Evolutionary conservation across 805 yeast genomes (phyloP), one percentile per base, ranked within the genome.

Genomic region (Jamesozyma piceae): DNA sequence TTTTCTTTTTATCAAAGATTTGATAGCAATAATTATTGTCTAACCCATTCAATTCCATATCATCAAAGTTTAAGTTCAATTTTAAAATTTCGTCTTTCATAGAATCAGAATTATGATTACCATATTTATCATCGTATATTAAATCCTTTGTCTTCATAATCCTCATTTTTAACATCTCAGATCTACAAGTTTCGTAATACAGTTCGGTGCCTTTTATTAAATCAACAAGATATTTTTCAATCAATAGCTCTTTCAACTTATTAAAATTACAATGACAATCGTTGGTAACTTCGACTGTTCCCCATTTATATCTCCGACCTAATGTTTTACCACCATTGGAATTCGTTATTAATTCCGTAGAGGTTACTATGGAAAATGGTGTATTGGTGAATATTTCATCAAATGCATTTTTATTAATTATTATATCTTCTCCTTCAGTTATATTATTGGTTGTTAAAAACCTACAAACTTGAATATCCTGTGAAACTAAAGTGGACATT

Each of bases 251-350:
- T 50, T 85, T 75, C 48, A 89, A 69, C 46, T 69, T 69, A 24
- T 63, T 49, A 55, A 87, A 87, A 58, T 90, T 96, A 63, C 95
- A 85, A 60, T 82, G 88, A 8, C 66, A 61, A 17, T 73, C 74
- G 58, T 86, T 81, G 55, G 84, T 95, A 33, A 85, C 82, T 56
- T 88, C 95, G 13, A 85, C 84, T 19, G 75, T 62, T 0, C 97
- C 97, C 96, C 96, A 89, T 15, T 68, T 71, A 65, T 87, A 89
- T 55, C 73, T 72, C 54, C 95, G 73, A 15, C 92, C 95, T 48
- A 82, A 71, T 24, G 83, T 83, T 3, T 63, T 47, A 27, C 70
- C 63, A 9, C 79, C 78, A 9, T 65, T 64, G 3, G 62, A 51
- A 39, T 70, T 70, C 37, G 55, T 51, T 27, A 70, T 72, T 41